These are phyloP conservation scores for Melaleuca quinquenervia DNA, from an alignment of 345 rosid genomes.

Conservation along the genomic window DNA sequence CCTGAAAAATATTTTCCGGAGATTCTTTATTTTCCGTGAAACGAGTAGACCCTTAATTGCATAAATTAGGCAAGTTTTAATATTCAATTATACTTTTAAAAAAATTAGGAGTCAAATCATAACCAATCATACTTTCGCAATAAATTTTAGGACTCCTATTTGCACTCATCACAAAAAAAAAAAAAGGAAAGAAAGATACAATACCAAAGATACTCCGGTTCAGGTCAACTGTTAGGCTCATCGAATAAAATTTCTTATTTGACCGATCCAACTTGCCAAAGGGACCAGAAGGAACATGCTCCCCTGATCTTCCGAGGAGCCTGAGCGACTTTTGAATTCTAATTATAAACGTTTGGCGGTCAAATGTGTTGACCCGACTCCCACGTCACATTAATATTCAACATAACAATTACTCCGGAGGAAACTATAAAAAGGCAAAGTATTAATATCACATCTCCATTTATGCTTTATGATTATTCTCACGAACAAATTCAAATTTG, in stretches of 20 bases:
- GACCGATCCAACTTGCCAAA: neutral
- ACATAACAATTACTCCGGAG: neutral
- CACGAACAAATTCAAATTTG: neutral
- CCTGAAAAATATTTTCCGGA: too few relatives aligned
- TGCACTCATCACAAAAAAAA: too few relatives aligned
- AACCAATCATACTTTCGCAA: too few relatives aligned
- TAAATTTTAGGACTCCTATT: too few relatives aligned
- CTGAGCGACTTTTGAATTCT: neutral
- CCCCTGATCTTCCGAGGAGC: neutral
- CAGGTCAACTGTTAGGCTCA: neutral
- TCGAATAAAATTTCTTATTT: neutral
- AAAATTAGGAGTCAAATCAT: too few relatives aligned
- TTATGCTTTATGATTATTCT: neutral
- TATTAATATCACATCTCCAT: neutral
- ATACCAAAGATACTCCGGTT: neutral
- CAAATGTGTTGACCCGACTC: neutral
- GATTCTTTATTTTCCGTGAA: too few relatives aligned
- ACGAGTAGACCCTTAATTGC: too few relatives aligned
- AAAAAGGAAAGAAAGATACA: too few relatives aligned
- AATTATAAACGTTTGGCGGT: neutral
- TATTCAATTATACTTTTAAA: too few relatives aligned
- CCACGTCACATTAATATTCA: neutral
- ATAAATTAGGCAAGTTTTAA: too few relatives aligned
- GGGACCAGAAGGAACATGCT: neutral
- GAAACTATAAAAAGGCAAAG: neutral